These are phyloP conservation scores for Erigeron canadensis DNA, from an alignment of 129 eudicot genomes.

Conservation along the genomic window DNA sequence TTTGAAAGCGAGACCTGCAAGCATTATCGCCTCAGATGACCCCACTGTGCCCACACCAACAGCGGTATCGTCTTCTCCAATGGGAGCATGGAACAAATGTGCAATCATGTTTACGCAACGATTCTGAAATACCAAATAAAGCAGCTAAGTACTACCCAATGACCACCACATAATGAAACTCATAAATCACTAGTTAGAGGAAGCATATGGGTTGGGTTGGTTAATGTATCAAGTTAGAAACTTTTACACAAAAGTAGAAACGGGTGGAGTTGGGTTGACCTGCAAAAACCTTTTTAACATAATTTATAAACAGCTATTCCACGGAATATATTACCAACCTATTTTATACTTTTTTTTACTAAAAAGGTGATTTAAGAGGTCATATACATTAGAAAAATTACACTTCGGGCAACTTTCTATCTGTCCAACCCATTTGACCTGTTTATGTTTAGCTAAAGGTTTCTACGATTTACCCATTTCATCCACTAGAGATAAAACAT, in stretches of 20 bases:
- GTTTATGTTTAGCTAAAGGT: not conserved
- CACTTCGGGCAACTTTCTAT: not conserved
- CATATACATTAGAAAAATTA: not conserved
- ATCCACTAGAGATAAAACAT: not conserved
- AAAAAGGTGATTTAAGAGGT: no score
- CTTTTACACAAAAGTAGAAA: not conserved
- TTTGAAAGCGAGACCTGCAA: slow-evolving; percentile 84
- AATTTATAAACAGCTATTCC: not conserved
- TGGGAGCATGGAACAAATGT: slow-evolving; percentile 71
- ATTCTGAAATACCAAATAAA: slow-evolving; percentile 40
- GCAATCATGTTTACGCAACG: slow-evolving; percentile 85
- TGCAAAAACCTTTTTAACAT: not conserved
- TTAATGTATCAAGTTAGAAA: not conserved
- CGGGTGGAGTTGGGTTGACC: not conserved
- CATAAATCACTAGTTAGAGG: not conserved
- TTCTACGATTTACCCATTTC: not conserved
- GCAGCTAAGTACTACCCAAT: not conserved
- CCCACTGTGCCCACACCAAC: slow-evolving; percentile 78
- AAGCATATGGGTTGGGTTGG: not conserved
- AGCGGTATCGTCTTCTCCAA: slow-evolving; percentile 55
- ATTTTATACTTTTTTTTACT: not conserved
- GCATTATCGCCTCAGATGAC: slow-evolving; percentile 88
- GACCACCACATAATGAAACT: not conserved
- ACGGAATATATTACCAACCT: not conserved
- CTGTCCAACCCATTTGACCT: not conserved